Evolutionary conservation across 805 yeast species (phyloP).

Genomic region (Pichia cabralensis): DNA sequence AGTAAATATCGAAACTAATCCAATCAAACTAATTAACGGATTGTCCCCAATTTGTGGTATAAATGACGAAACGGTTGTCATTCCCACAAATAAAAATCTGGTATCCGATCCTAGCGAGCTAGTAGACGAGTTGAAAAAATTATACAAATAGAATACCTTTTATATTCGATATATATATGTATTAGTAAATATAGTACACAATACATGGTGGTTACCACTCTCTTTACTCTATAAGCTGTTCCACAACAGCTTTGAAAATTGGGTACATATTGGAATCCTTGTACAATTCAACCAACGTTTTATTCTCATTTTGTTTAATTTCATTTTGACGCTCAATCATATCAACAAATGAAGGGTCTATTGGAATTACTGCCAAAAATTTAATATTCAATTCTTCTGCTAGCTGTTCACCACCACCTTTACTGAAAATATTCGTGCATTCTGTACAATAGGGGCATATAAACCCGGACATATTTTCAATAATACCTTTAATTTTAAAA

Average conservation of each 20-base stretch:
- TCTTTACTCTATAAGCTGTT: constrained; percentile 25
- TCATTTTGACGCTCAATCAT: constrained; percentile 77
- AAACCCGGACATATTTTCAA: constrained; percentile 96
- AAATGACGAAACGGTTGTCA: too few species aligned
- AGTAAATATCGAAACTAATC: background rate
- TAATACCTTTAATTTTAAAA: constrained; percentile 69
- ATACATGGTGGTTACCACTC: too few species aligned
- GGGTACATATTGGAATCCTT: constrained; percentile 28
- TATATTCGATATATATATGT: too few species aligned
- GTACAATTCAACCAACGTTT: constrained; percentile 30
- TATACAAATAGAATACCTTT: constrained; percentile 1
- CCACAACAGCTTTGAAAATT: constrained; percentile 38
- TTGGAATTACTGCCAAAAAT: constrained; percentile 82
- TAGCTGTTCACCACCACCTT: constrained; percentile 80
- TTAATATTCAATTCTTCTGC: constrained; percentile 54
- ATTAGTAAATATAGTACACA: too few species aligned
- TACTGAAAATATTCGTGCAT: constrained; percentile 82
- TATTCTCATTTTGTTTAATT: constrained; percentile 32
- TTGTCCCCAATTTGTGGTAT: too few species aligned
- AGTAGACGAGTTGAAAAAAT: constrained; percentile 6
- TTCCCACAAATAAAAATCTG: too few species aligned
- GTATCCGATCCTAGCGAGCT: too few species aligned
- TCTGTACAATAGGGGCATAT: constrained; percentile 91
- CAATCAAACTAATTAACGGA: too few species aligned
- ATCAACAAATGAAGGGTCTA: constrained; percentile 86